Evolutionary conservation across 192 early-diverging fungal genomes (phyloP).

Genomic region (Cladochytrium replicatum): DNA sequence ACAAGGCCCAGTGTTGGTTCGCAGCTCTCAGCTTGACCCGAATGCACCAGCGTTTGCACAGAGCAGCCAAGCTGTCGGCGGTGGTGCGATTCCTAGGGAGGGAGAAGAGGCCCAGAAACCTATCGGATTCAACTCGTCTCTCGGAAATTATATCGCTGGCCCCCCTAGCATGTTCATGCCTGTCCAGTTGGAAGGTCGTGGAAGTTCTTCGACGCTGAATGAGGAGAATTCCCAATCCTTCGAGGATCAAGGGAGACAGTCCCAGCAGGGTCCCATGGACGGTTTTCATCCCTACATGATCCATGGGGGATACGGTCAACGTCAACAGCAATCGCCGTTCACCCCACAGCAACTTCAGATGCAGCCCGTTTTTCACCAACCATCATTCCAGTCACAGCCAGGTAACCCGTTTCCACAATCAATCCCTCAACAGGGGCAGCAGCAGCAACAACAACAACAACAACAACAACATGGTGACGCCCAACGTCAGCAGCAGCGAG

Average conservation of each 20-base stretch:
- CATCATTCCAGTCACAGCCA: conserved; percentile 9
- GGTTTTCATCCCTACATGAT: too few relatives aligned
- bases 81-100: too few relatives aligned
- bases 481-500: not conserved
- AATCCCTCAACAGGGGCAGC: too few relatives aligned
- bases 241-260: not conserved
- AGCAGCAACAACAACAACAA: conserved; percentile 8
- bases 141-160: too few relatives aligned
- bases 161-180: not conserved
- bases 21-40: too few relatives aligned
- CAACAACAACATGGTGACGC: conserved; percentile 5
- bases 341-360: conserved; percentile 1
- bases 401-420: conserved; percentile 3
- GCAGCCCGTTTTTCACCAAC: conserved; percentile 7
- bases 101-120: too few relatives aligned
- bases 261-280: conserved; percentile 4
- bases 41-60: too few relatives aligned
- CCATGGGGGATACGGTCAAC: conserved; percentile 1
- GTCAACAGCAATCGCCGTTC: conserved; percentile 2
- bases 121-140: too few relatives aligned
- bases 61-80: too few relatives aligned
- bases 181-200: not conserved
- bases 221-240: conserved; percentile 3
- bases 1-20: too few relatives aligned
- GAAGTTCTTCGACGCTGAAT: too few relatives aligned